These are phyloP conservation scores for Epichloe sp. DNA, from an alignment of 2,329 filamentous ascomycete species.

Conservation along the genomic window DNA sequence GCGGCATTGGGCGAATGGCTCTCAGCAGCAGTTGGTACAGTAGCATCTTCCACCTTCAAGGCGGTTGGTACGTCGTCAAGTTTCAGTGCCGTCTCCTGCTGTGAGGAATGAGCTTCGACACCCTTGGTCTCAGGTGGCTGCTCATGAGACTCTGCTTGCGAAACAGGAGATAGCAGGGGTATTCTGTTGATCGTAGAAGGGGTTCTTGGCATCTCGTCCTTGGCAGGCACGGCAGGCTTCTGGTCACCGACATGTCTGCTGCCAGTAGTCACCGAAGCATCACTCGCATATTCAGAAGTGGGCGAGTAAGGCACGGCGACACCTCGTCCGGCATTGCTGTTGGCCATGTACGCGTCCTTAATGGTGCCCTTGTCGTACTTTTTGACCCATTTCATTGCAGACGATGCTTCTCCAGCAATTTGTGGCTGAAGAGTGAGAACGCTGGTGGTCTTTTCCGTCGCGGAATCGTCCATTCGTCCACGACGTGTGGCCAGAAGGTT, in stretches of 20 bases:
- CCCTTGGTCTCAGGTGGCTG: background rate
- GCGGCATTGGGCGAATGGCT: background rate
- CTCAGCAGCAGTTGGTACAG: background rate
- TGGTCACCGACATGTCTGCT: background rate
- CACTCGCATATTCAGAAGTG: slow-evolving; percentile 22
- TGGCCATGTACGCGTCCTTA: slow-evolving; percentile 71
- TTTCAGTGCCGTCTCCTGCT: background rate
- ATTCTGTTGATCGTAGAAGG: slow-evolving; percentile 2
- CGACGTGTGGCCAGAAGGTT: slow-evolving; percentile 30
- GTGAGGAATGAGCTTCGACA: background rate
- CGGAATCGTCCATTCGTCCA: slow-evolving; percentile 42
- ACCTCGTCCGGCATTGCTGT: slow-evolving; percentile 59
- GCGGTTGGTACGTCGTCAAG: slow-evolving; percentile 7
- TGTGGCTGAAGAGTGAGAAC: slow-evolving; percentile 76
- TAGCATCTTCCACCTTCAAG: slow-evolving; percentile 11
- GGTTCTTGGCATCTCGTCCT: slow-evolving; percentile 16
- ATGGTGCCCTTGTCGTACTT: slow-evolving; percentile 87
- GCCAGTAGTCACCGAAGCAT: slow-evolving; percentile 6
- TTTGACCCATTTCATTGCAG: slow-evolving; percentile 92
- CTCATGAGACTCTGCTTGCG: background rate
- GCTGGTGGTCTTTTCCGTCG: slow-evolving; percentile 70
- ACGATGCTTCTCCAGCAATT: slow-evolving; percentile 75
- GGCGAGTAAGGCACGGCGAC: slow-evolving; percentile 19
- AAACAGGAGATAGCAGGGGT: background rate
- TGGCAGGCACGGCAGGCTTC: slow-evolving; percentile 28